phyloP scores from a whole-genome alignment of 495 filamentous ascomycete genomes.

The Hyaloscypha bicolor region DNA sequence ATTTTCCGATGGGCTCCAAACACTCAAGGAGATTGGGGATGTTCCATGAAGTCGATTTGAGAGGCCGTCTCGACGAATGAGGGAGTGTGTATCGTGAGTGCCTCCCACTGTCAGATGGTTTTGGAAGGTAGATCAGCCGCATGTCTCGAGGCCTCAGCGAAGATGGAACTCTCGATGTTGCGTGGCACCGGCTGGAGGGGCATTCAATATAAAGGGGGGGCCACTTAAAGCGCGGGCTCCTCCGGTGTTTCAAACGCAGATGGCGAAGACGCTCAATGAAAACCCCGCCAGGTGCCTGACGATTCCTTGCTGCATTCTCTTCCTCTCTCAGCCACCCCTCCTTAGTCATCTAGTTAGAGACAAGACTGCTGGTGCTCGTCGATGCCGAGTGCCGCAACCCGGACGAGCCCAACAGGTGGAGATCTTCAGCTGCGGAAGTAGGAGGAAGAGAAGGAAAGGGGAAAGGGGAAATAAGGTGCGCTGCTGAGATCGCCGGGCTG shows the following conservation, averaged over 20 bases:
- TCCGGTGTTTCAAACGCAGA: background rate
- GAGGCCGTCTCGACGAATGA: background rate
- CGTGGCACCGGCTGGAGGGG: background rate
- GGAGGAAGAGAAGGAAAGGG: background rate
- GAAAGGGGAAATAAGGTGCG: background rate
- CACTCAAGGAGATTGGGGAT: background rate
- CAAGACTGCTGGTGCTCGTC: background rate
- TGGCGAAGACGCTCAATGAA: background rate
- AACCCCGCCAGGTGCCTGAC: background rate
- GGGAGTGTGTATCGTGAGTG: background rate
- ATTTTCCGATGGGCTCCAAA: background rate
- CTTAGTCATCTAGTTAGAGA: background rate
- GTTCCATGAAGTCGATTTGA: background rate
- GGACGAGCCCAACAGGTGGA: background rate
- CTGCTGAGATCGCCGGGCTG: background rate
- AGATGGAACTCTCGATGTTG: background rate
- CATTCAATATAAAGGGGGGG: background rate
- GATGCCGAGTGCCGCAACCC: background rate
- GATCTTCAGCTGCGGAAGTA: background rate
- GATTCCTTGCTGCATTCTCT: background rate
- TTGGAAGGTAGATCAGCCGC: conserved; percentile 1
- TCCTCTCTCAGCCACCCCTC: conserved; percentile 1
- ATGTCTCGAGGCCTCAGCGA: background rate
- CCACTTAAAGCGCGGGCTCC: background rate
- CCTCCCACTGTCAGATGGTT: background rate